A percentile compares a stretch with the other conserved stretches of the same genome.
Evolutionary conservation across 345 rosid species (phyloP).

Genomic region (Erucastrum elatum): DNA sequence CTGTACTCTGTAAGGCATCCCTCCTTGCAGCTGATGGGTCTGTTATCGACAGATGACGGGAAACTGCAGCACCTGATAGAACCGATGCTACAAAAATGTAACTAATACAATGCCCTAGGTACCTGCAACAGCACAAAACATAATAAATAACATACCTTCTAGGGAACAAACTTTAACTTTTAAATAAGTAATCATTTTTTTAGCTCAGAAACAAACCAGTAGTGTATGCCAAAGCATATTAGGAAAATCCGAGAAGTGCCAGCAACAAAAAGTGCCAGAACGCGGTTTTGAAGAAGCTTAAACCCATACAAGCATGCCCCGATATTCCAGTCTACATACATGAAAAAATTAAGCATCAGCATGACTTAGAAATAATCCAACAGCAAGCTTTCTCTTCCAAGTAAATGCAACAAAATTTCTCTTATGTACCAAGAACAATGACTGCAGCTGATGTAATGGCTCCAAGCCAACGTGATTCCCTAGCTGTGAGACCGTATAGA

Average conservation of each 20-base stretch:
- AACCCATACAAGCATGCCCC: slow-evolving; percentile 99
- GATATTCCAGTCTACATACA: slow-evolving; percentile 85
- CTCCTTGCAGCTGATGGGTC: slow-evolving; percentile 94
- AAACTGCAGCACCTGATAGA: slow-evolving; percentile 92
- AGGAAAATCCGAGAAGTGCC: slow-evolving; percentile 91
- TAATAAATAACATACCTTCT: slow-evolving; percentile 20
- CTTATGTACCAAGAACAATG: slow-evolving; percentile 76
- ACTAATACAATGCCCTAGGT: slow-evolving; percentile 96
- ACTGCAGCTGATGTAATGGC: slow-evolving; percentile 94
- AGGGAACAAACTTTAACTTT: slow-evolving; percentile 18
- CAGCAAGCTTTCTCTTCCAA: slow-evolving; percentile 17
- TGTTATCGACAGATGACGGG: slow-evolving; percentile 83
- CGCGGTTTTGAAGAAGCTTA: slow-evolving; percentile 86
- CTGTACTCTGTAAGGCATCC: slow-evolving; percentile 94
- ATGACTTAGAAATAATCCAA: slow-evolving; percentile 18
- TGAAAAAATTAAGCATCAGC: slow-evolving; percentile 26
- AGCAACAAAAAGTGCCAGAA: slow-evolving; percentile 86
- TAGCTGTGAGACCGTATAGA: slow-evolving; percentile 90
- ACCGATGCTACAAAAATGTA: slow-evolving; percentile 96
- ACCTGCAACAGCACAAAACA: slow-evolving; percentile 55
- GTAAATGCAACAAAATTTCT: slow-evolving; percentile 13
- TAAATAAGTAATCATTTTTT: background rate
- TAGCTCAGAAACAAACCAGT: slow-evolving; percentile 70
- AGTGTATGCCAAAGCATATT: slow-evolving; percentile 98
- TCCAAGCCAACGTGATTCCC: slow-evolving; percentile 95